A percentile compares a stretch with the other conserved stretches of the same genome.
These are phyloP conservation scores for Russula abietina DNA, from an alignment of 768 basidiomycete species.

Conservation along the genomic window DNA sequence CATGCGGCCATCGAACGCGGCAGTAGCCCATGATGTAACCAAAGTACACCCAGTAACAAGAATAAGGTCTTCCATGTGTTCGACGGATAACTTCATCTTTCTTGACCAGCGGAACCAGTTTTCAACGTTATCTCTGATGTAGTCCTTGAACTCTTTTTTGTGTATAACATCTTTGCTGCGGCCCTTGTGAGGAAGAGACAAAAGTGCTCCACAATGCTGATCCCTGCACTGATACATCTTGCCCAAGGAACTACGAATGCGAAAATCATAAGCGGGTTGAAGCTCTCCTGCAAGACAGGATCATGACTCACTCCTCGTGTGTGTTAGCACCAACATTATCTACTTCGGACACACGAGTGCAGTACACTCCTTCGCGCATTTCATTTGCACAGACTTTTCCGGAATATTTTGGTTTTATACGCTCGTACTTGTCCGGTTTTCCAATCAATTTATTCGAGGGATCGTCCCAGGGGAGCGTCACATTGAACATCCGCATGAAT, in stretches of 20 bases:
- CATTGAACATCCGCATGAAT: slow-evolving; percentile 25
- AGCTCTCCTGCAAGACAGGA: too few relatives aligned
- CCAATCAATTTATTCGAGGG: background rate
- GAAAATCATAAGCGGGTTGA: too few relatives aligned
- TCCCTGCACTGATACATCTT: background rate
- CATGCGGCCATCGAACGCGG: background rate
- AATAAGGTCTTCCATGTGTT: background rate
- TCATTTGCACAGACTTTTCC: background rate
- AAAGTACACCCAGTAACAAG: background rate
- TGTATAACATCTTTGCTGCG: background rate
- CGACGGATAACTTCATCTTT: background rate
- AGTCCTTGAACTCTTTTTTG: background rate
- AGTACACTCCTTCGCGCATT: background rate
- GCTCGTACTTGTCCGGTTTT: background rate
- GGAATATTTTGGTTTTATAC: background rate
- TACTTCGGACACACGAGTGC: background rate
- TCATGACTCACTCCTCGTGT: background rate
- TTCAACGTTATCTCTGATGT: background rate
- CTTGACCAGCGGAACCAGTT: background rate
- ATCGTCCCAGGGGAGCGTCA: background rate
- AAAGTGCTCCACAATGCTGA: background rate
- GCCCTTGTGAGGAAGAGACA: background rate
- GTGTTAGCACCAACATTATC: background rate
- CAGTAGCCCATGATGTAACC: background rate
- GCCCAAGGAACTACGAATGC: background rate